Evolutionary conservation across 306 rosid species (phyloP).

Genomic region (Acmispon strigosus): DNA sequence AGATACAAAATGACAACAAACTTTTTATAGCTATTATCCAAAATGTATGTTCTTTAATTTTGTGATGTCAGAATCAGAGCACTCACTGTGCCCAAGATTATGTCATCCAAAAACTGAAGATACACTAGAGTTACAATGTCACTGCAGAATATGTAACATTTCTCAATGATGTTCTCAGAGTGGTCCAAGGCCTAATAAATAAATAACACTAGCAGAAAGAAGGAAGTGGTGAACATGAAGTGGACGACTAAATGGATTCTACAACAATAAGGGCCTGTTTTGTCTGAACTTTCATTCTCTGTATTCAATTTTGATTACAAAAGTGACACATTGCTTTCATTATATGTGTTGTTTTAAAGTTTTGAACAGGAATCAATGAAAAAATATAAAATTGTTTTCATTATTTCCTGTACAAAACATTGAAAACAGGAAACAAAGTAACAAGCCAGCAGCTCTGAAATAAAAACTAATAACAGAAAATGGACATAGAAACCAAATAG

Average conservation of each 20-base stretch:
- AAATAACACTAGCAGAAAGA: background rate
- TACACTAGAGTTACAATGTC: background rate
- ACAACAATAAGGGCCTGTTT: background rate
- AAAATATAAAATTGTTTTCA: no score
- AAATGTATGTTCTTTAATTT: background rate
- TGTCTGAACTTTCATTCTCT: no score
- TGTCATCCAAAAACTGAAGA: background rate
- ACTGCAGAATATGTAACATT: conserved; percentile 2
- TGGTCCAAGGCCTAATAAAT: background rate
- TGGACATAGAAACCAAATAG: no score
- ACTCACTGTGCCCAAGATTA: background rate
- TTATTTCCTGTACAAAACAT: no score
- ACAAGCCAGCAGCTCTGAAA: no score
- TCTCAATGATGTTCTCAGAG: background rate
- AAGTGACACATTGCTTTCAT: no score
- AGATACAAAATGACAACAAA: background rate
- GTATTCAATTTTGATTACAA: no score
- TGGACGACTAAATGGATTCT: background rate
- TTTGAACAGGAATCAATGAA: no score
- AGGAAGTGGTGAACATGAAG: background rate
- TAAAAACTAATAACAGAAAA: no score
- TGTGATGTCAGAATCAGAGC: background rate
- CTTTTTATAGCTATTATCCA: background rate
- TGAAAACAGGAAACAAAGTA: no score
- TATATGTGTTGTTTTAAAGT: no score